Evolutionary conservation across 768 basidiomycete species (phyloP).

Genomic region (Tricholoma matsutake): DNA sequence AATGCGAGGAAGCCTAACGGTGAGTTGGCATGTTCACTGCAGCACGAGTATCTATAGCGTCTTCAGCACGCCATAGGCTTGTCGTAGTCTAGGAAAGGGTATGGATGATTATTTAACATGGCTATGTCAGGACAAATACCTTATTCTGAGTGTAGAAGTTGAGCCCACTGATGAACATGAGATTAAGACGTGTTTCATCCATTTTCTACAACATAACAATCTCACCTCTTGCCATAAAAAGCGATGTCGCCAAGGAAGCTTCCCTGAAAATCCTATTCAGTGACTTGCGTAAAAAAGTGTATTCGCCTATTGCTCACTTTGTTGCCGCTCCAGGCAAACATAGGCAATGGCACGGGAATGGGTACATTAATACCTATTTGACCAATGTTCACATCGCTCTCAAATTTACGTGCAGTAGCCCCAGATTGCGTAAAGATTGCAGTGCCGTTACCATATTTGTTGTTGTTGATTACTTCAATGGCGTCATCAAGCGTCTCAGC

Average conservation of each 20-base stretch:
- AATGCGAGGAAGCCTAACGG: conserved; percentile 40
- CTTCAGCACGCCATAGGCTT: conserved; percentile 87
- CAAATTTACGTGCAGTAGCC: conserved; percentile 92
- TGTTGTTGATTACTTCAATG: conserved; percentile 83
- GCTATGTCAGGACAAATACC: conserved; percentile 32
- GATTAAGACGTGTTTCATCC: background rate
- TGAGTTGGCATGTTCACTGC: conserved; percentile 86
- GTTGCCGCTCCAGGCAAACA: conserved; percentile 98
- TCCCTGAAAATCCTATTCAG: conserved; percentile 33
- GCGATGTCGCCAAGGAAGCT: conserved; percentile 83
- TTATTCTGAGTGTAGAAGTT: conserved; percentile 98
- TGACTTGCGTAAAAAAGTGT: background rate
- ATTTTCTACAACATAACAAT: background rate
- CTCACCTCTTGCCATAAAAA: conserved; percentile 86
- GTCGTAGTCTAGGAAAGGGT: conserved; percentile 69
- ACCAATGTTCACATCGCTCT: conserved; percentile 82
- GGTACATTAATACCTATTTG: conserved; percentile 94
- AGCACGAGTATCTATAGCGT: conserved; percentile 76
- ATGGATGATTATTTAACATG: conserved; percentile 2
- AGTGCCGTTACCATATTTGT: conserved; percentile 90
- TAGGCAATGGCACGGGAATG: conserved; percentile 86
- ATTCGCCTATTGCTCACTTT: conserved; percentile 42
- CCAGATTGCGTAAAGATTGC: conserved; percentile 97
- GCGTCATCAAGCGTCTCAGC: conserved; percentile 89
- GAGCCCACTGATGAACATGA: conserved; percentile 55